phyloP scores from a whole-genome alignment of 2,329 filamentous ascomycete genomes.

The Metarhizium rileyi region DNA sequence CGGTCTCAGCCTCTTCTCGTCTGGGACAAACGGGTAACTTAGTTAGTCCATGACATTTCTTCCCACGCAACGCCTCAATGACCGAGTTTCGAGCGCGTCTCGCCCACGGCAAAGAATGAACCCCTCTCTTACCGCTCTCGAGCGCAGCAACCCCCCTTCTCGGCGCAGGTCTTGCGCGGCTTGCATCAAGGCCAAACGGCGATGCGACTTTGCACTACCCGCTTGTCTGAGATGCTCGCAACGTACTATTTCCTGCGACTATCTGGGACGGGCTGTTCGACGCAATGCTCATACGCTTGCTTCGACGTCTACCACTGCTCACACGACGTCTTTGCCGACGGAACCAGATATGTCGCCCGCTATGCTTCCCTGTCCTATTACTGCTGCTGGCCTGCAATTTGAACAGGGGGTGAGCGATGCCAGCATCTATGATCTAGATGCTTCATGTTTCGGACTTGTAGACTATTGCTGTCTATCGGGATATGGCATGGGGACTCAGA shows the following conservation, averaged over 20 bases:
- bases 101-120: background rate
- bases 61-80: too few relatives aligned
- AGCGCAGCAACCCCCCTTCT: constrained; percentile 34
- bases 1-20: background rate
- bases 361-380: constrained; percentile 3
- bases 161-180: constrained; percentile 46
- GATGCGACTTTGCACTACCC: constrained; percentile 42
- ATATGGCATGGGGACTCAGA: too few relatives aligned
- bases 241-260: constrained; percentile 37
- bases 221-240: constrained; percentile 42
- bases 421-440: too few relatives aligned
- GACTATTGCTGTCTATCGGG: too few relatives aligned
- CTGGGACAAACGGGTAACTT: too few relatives aligned
- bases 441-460: too few relatives aligned
- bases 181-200: constrained; percentile 47
- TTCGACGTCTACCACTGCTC: too few relatives aligned
- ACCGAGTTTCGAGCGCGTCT: background rate
- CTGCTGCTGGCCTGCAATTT: constrained; percentile 1
- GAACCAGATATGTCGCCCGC: constrained; percentile 7
- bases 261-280: constrained; percentile 17
- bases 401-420: background rate
- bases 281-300: too few relatives aligned
- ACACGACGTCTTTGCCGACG: background rate
- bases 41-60: too few relatives aligned
- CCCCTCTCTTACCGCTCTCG: constrained; percentile 21